These are phyloP conservation scores for Theileria parva DNA, from an alignment of 169 alveolate genomes.

Conservation along the genomic window DNA sequence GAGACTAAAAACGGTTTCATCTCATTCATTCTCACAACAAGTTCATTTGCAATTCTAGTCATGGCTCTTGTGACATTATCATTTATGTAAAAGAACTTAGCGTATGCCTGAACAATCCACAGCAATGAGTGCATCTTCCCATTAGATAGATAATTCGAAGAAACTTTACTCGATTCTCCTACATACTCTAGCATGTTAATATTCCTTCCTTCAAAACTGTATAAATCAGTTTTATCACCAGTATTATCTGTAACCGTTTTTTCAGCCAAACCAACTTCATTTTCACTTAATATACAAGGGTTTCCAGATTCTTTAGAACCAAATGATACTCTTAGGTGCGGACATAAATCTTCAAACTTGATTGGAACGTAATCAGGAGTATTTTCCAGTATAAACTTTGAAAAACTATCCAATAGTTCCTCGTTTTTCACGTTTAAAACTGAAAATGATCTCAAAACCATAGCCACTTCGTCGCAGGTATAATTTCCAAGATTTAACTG, in stretches of 20 bases:
- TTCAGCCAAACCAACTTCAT: neutral
- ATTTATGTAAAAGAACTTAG: conserved; percentile 35
- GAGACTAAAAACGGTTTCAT: conserved; percentile 29
- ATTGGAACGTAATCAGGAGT: conserved; percentile 52
- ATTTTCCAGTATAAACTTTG: conserved; percentile 20
- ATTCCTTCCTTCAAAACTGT: conserved; percentile 18
- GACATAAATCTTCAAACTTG: conserved; percentile 13
- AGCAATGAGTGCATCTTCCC: conserved; percentile 57
- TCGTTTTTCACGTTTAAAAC: conserved; percentile 44
- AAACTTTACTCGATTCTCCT: neutral
- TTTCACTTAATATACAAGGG: neutral
- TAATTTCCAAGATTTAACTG: conserved; percentile 37
- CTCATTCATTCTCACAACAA: conserved; percentile 24
- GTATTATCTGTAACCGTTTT: neutral
- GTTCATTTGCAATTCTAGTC: conserved; percentile 49
- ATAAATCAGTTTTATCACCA: neutral
- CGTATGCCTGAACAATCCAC: conserved; percentile 59
- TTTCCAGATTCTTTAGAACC: neutral
- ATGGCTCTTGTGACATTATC: conserved; percentile 39
- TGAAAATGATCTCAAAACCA: conserved; percentile 40
- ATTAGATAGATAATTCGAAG: conserved; percentile 19
- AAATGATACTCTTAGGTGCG: conserved; percentile 1
- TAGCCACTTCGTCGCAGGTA: conserved; percentile 47
- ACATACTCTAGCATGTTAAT: conserved; percentile 41
- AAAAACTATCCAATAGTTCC: conserved; percentile 19